These are phyloP conservation scores for Nothophoma quercina DNA, from an alignment of 2,329 filamentous ascomycete genomes.

Conservation along the genomic window DNA sequence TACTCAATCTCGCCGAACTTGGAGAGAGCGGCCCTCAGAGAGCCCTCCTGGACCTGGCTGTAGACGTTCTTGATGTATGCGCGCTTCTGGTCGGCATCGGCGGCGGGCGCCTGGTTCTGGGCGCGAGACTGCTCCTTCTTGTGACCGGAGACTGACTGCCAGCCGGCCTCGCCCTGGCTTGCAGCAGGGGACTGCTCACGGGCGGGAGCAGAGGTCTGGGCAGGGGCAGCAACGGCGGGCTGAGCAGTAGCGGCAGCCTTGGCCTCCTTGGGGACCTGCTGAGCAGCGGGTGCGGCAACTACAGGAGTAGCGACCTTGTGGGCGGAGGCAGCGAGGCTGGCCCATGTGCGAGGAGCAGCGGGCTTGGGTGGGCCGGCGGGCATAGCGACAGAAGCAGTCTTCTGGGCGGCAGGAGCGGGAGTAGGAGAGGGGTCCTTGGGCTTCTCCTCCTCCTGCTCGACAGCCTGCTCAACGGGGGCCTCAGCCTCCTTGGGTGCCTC, in stretches of 20 bases:
- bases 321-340: conserved; percentile 68
- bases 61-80: conserved; percentile 97
- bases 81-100: conserved; percentile 77
- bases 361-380: conserved; percentile 66
- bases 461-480: conserved; percentile 41
- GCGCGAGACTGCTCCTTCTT: conserved; percentile 83
- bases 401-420: conserved; percentile 59
- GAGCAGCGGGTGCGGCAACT: conserved; percentile 44
- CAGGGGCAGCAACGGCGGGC: conserved; percentile 29
- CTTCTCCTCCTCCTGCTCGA: conserved; percentile 62
- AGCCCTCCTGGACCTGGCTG: conserved; percentile 80
- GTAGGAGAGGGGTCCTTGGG: conserved; percentile 70
- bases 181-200: conserved; percentile 47
- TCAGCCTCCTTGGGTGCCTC: conserved; percentile 47
- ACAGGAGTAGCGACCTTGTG: conserved; percentile 54
- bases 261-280: conserved; percentile 44
- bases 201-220: conserved; percentile 43
- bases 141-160: conserved; percentile 85
- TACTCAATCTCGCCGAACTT: conserved; percentile 72
- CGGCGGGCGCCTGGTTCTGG: conserved; percentile 67
- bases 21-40: conserved; percentile 74
- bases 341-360: conserved; percentile 72
- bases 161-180: conserved; percentile 70
- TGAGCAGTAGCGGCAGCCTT: conserved; percentile 49
- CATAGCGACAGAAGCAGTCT: conserved; percentile 62